phyloP scores from a whole-genome alignment of 352 stramenopile species.

The Phytopythium mirpurense region DNA sequence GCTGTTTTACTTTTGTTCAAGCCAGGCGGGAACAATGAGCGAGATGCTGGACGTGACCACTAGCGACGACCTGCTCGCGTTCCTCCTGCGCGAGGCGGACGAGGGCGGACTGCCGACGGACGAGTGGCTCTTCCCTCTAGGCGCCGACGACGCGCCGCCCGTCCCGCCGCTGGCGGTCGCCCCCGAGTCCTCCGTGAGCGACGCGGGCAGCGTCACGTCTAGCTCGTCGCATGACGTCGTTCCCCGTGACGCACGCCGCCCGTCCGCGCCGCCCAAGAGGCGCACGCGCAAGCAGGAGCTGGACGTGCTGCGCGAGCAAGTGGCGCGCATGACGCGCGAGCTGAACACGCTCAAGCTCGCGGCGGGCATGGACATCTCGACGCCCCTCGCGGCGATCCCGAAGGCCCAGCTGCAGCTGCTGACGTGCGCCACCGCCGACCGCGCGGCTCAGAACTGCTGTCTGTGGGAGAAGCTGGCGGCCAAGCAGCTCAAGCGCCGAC shows the following conservation, averaged over 20 bases:
- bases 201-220: neutral
- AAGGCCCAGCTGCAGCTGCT: neutral
- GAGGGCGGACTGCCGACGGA: neutral
- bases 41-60: no score
- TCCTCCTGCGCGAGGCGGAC: neutral
- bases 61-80: neutral
- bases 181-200: neutral
- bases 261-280: neutral
- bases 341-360: neutral
- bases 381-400: neutral
- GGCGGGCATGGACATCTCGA: neutral
- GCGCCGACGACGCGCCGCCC: neutral
- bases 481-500: constrained; percentile 1
- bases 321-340: neutral
- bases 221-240: neutral
- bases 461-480: constrained; percentile 1
- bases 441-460: neutral
- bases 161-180: neutral
- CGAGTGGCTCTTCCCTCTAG: neutral
- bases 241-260: no score
- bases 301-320: neutral
- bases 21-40: no score
- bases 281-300: constrained; percentile 3
- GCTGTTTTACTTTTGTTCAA: no score
- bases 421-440: neutral